phyloP scores from a whole-genome alignment of 805 yeast species.

The Nadsonia fulvescens region DNA sequence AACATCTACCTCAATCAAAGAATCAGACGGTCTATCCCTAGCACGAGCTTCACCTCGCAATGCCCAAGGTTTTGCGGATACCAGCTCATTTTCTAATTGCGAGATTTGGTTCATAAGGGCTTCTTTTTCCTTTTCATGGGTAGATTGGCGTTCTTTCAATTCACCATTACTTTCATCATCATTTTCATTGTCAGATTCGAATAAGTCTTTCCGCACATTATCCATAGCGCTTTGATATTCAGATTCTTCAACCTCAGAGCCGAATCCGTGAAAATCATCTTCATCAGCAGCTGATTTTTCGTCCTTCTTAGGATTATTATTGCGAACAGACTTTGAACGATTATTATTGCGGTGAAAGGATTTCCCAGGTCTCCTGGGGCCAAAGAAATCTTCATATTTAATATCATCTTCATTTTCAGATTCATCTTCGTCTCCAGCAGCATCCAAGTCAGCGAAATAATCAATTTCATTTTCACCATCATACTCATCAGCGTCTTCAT shows the following conservation, averaged over 20 bases:
- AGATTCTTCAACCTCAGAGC: conserved; percentile 12
- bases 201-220: conserved; percentile 19
- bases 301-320: conserved; percentile 4
- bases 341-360: no score
- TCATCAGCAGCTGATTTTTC: conserved; percentile 9
- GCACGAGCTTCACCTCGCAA: conserved; percentile 83
- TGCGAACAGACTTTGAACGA: background rate
- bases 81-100: conserved; percentile 66
- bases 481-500: conserved; percentile 8
- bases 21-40: conserved; percentile 66
- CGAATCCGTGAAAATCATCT: conserved; percentile 13
- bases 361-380: no score
- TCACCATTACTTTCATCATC: conserved; percentile 41
- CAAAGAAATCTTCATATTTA: conserved; percentile 23
- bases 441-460: conserved; percentile 15
- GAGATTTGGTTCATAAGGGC: conserved; percentile 62
- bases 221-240: conserved; percentile 16
- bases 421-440: conserved; percentile 13
- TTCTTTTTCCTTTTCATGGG: conserved; percentile 69
- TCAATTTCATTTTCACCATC: conserved; percentile 12
- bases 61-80: conserved; percentile 86
- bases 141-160: conserved; percentile 40
- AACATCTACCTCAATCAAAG: conserved; percentile 54
- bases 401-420: conserved; percentile 12
- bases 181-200: conserved; percentile 29